Evolutionary conservation across 345 rosid species (phyloP).

Genomic region (Rhizophora apiculata): DNA sequence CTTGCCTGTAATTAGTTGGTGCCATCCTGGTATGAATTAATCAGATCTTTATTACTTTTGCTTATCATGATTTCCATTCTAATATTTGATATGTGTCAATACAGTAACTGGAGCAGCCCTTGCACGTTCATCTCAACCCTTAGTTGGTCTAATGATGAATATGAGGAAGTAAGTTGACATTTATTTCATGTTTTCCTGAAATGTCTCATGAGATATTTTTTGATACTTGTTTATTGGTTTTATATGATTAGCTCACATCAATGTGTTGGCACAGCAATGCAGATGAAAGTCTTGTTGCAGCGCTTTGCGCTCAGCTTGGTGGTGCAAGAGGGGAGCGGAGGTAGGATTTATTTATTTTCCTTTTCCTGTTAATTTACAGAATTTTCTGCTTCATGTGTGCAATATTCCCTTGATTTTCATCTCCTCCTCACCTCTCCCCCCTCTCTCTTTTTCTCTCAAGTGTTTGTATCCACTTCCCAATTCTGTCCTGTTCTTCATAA

Average conservation of each 20-base stretch:
- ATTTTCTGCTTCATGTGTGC: neutral
- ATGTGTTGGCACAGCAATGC: slow-evolving; percentile 51
- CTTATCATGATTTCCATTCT: slow-evolving; percentile 15
- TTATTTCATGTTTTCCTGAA: slow-evolving; percentile 2
- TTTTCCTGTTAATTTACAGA: neutral
- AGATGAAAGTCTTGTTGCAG: slow-evolving; percentile 96
- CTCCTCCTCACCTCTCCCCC: too few relatives aligned
- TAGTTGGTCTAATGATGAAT: slow-evolving; percentile 98
- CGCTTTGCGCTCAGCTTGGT: slow-evolving; percentile 66
- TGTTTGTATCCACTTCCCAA: too few relatives aligned
- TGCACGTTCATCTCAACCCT: slow-evolving; percentile 97
- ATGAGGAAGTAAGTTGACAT: slow-evolving; percentile 70
- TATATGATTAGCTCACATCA: slow-evolving; percentile 10
- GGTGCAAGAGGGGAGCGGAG: slow-evolving; percentile 48
- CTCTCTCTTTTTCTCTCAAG: too few relatives aligned
- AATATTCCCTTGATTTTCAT: neutral
- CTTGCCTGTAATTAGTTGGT: slow-evolving; percentile 90
- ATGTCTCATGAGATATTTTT: slow-evolving; percentile 7
- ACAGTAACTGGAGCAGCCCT: slow-evolving; percentile 88
- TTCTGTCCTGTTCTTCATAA: too few relatives aligned
- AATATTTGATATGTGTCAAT: slow-evolving; percentile 21
- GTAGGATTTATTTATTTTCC: slow-evolving; percentile 30
- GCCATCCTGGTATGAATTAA: slow-evolving; percentile 70
- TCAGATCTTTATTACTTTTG: slow-evolving; percentile 5
- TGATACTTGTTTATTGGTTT: neutral